A percentile compares a stretch with the other conserved stretches of the same genome.
phyloP scores from a whole-genome alignment of 495 filamentous ascomycete genomes.

The Aspergillus saccharolyticus region DNA sequence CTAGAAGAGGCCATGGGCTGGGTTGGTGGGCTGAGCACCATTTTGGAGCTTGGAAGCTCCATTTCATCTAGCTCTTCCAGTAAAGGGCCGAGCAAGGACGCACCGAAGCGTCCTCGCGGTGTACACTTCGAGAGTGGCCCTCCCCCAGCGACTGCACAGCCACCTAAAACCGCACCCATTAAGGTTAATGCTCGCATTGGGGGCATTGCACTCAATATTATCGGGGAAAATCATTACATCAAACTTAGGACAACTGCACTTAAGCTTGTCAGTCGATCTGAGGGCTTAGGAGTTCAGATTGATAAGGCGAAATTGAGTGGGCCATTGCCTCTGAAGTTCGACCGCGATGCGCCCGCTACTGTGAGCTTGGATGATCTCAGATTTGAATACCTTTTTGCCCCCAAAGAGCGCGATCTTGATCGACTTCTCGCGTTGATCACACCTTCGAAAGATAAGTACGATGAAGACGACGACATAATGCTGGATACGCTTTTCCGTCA shows the following conservation, averaged over 20 bases:
- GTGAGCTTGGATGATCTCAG: conserved; percentile 58
- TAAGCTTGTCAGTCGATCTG: conserved; percentile 68
- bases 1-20: conserved; percentile 83
- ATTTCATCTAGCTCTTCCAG: conserved; percentile 67
- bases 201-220: conserved; percentile 64
- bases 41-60: conserved; percentile 82
- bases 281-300: conserved; percentile 63
- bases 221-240: conserved; percentile 73
- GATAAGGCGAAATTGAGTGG: conserved; percentile 71
- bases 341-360: conserved; percentile 45
- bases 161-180: conserved; percentile 35
- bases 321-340: conserved; percentile 49
- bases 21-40: conserved; percentile 88
- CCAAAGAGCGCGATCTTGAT: conserved; percentile 75
- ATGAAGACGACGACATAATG: conserved; percentile 89
- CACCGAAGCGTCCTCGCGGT: conserved; percentile 44
- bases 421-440: conserved; percentile 79
- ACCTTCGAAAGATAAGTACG: conserved; percentile 87
- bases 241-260: conserved; percentile 69
- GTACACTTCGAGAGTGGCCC: conserved; percentile 64
- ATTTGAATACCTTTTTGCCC: conserved; percentile 67
- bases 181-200: conserved; percentile 76
- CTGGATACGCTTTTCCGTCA: conserved; percentile 89
- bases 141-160: conserved; percentile 13
- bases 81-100: conserved; percentile 28